Conservation (phyloP, 108 stramenopile species). For the Epipyxis sp. region DNA sequence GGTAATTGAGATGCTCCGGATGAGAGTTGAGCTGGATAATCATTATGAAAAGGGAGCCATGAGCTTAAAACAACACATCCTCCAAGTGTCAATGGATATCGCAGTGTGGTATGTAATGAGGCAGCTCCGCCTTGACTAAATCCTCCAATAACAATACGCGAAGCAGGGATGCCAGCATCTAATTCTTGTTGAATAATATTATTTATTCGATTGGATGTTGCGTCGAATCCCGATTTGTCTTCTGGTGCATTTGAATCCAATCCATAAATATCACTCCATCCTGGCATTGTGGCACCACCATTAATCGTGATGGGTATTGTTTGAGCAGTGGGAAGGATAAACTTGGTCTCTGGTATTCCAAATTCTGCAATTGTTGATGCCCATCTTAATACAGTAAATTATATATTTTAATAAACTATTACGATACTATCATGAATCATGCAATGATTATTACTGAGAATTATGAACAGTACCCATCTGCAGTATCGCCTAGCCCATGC, state of each 20-base stretch:
- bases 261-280: conserved; percentile 41
- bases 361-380: not conserved
- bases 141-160: conserved; percentile 38
- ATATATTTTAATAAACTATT: no score
- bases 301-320: conserved; percentile 51
- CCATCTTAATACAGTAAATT: no score
- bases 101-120: conserved; percentile 39
- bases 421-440: no score
- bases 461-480: conserved; percentile 44
- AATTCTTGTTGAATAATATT: conserved; percentile 39
- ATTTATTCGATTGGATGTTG: conserved; percentile 35
- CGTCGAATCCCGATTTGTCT: conserved; percentile 45
- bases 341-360: conserved; percentile 40
- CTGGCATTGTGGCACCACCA: conserved; percentile 48
- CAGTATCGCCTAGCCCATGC: conserved; percentile 53
- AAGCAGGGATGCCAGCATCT: conserved; percentile 26
- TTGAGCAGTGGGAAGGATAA: conserved; percentile 40
- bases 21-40: not conserved
- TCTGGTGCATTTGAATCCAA: conserved; percentile 39
- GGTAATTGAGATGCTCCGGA: not conserved
- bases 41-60: not conserved
- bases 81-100: not conserved
- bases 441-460: conserved; percentile 35
- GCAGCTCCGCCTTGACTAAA: conserved; percentile 48
- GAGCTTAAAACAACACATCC: not conserved